Evolutionary conservation across 148 eudicot species (phyloP).

Genomic region (Pharnaceum exiguum): DNA sequence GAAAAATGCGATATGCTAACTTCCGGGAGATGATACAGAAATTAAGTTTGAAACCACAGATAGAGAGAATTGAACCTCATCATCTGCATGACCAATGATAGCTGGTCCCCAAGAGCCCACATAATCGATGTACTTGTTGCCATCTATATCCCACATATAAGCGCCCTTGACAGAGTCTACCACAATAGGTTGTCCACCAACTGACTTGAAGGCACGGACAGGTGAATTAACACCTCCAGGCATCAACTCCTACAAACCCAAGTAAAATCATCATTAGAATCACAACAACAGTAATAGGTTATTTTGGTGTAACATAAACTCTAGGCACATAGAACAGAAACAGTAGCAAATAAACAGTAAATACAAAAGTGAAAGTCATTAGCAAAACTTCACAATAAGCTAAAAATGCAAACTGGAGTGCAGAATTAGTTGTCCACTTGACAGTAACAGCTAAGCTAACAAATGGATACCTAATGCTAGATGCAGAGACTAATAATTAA

Average conservation of each 20-base stretch:
- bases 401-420: no score
- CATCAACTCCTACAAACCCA: constrained; percentile 70
- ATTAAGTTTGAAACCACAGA: neutral
- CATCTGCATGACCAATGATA: constrained; percentile 89
- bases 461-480: no score
- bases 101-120: constrained; percentile 98
- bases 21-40: neutral
- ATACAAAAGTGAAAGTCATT: no score
- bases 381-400: no score
- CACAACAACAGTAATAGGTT: neutral
- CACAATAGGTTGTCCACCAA: constrained; percentile 88
- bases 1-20: neutral
- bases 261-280: neutral
- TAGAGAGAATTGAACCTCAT: constrained; percentile 44
- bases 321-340: no score
- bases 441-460: no score
- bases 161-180: constrained; percentile 87
- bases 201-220: constrained; percentile 94
- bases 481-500: no score
- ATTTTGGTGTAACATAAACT: neutral
- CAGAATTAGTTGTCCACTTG: no score
- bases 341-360: no score
- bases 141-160: constrained; percentile 91
- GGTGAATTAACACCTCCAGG: constrained; percentile 97
- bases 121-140: constrained; percentile 91